Base-by-base conservation (phyloP, 2,329 filamentous ascomycete genomes). In the Fusarium clavum region DNA sequence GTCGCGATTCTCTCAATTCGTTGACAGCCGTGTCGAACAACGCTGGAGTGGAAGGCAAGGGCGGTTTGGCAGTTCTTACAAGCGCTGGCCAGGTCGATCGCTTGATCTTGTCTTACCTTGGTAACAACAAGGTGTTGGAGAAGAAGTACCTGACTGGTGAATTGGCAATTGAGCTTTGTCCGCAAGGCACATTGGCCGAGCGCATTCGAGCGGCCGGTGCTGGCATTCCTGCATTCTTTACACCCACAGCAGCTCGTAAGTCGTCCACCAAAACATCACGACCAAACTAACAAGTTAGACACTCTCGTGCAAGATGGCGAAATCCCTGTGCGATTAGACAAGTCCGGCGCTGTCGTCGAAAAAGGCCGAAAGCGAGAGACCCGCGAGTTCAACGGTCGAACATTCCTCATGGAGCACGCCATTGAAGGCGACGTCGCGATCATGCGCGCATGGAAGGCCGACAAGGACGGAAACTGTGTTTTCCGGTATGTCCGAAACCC, bases 21-120 rank as follows among this genome's bases (percentile, higher is more conserved):
- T 83, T 95, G 30, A 94, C 91, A 1, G 92, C 91, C 22, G 90
- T 94, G 3, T 94, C 92, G 53, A 95, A 95, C 77, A 95, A 95
- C 77, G 92, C 92, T 10, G 92, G 92, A 27, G 85, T 89, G 30
- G 88, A 91, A 41, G 88, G 89, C 29, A 88, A 86, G 54, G 87
- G 90, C 7, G 92, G 92, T 2, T 82, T 95, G 18, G 89, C 91
- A 2, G 86, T 88, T 11, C 85, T 94, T 30, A 87, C 91, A 1
- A 86, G 89, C 57, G 87, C 89, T 1, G 91, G 91, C 14, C 92
- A 94, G 74, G 84, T 95, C 41, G 85, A 88, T 66, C 89, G 91
- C 61, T 87, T 94, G 77, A 89, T 94, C 64, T 84, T 93, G 24
- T 93, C 90, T 8, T 94, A 92, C 69, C 86, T 95, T 13, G 92